phyloP scores from a whole-genome alignment of 148 eudicot species.

The Vaccinium corymbosum region DNA sequence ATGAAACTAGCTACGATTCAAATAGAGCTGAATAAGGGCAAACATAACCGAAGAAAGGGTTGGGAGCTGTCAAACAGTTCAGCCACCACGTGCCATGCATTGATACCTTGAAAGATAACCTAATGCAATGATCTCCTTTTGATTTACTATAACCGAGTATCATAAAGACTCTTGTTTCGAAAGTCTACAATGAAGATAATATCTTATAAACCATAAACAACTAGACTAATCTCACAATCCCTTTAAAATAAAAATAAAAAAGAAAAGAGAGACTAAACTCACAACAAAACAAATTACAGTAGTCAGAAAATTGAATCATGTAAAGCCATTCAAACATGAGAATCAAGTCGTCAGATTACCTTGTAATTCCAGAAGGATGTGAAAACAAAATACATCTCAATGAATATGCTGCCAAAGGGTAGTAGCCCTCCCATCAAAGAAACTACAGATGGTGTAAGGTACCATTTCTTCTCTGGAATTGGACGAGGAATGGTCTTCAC shows the following conservation, averaged over 20 bases:
- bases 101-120: background rate
- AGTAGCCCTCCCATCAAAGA: constrained; percentile 78
- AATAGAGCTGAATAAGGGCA: background rate
- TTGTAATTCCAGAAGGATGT: constrained; percentile 93
- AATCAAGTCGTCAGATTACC: constrained; percentile 31
- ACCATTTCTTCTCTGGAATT: constrained; percentile 92
- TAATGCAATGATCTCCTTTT: background rate
- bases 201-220: background rate
- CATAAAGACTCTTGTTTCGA: background rate
- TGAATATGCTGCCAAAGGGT: constrained; percentile 84
- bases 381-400: constrained; percentile 78
- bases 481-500: constrained; percentile 91
- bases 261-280: background rate
- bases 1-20: background rate
- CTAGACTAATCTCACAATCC: background rate
- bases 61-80: constrained; percentile 6
- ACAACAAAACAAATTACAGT: background rate
- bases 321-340: background rate
- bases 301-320: background rate
- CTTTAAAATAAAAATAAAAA: too few species aligned
- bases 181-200: background rate
- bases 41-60: background rate
- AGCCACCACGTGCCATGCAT: background rate
- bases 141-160: background rate
- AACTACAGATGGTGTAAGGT: constrained; percentile 74